Evolutionary conservation across 1,139 yeast genomes (phyloP), one percentile per base, ranked within the genome.

Genomic region (Blastobotrys apis): DNA sequence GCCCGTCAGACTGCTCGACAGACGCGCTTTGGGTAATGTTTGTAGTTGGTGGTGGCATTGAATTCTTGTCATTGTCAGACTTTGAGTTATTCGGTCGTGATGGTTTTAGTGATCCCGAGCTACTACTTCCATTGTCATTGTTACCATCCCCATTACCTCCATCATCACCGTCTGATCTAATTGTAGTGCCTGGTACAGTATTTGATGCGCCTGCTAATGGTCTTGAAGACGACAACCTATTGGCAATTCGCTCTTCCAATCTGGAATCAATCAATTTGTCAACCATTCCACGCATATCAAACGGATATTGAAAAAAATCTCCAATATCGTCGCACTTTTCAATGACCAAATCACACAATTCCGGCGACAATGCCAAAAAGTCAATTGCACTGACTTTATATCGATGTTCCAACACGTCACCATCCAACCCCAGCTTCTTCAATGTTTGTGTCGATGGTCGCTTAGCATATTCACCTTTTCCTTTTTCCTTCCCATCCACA

Each of bases 321-420:
- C 23, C 33, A 15, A 22, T 15, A 15, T 37, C 25, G n/a, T 37
- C 39, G n/a, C 38, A 33, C 8, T 30, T 25, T 13, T 16, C 26
- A 21, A 43, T 38, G n/a, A 43, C 30, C 35, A 19, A 16, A 29
- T 43, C 39, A 30, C 45, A 43, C 15, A 43, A 25, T 5, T 43
- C 45, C 10, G 45, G 45, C 3, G 45, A 43, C 4, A 43, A 17
- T 6, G 45, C 45, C 30, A 43, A 13, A 19, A 43, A 37, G 23
- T 43, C 45, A 21, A 43, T 23, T 8, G 45, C 42, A 26, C 42
- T 43, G 26, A 41, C 32, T 5, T 37, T 30, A 16, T 36, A 41
- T 21, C 39, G 26, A 27, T 39, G 33, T 12, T 39, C 43, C 19
- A 39, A 15, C 17, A 33, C 36, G 21, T 39, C 43, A 19, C 21